Base-by-base conservation (phyloP, 371 early-diverging fungal species). In the Pancytospora philotis region DNA sequence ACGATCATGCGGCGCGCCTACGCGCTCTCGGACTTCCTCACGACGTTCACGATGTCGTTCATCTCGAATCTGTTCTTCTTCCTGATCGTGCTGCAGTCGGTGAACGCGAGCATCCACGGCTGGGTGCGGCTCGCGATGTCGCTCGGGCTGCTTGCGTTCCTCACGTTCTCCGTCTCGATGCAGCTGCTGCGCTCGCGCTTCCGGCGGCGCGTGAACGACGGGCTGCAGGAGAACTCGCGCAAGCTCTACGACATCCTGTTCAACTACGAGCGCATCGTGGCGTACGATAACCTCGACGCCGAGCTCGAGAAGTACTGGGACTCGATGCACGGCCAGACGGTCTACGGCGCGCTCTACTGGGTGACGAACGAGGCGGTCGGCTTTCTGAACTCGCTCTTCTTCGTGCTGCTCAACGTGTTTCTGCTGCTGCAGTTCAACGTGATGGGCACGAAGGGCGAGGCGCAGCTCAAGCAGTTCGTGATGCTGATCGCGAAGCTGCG, bases 211-310 rank as follows among this genome's bases (percentile, higher is more conserved):
- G 61, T 25, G 50, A 68, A 68, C 53, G 13, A 22, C n/a, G 68
- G 68, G 4, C 38, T 45, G n/a, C 37, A 68, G 32, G 41, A 62
- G 6, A 39, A 41, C 41, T 41, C 68, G 3, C 59, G 25, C 22
- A 68, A 68, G 32, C 4, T 68, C 2, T 68, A 60, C 49, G 68
- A 68, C 61, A 32, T 60, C 3, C 62, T 68, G 6, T 62, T 41
- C 8, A 59, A 62, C 39, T 68, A 68, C 39, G 68, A 68, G 37
- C 10, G 68, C 50, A 62, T 59, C 4, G 41, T 62, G 8, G 62
- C 60, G 8, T 68, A 68, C 35, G 63, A 68, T 37, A 68, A 59
- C 38, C 27, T 41, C 3, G 63, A 68, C 3, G 25, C 35, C 4
- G 68, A 68, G 30, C 16, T 2, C 16, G 53, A 32, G 3, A 36